phyloP scores from a whole-genome alignment of 2,329 filamentous ascomycete genomes.

The Geosmithia putterillii region DNA sequence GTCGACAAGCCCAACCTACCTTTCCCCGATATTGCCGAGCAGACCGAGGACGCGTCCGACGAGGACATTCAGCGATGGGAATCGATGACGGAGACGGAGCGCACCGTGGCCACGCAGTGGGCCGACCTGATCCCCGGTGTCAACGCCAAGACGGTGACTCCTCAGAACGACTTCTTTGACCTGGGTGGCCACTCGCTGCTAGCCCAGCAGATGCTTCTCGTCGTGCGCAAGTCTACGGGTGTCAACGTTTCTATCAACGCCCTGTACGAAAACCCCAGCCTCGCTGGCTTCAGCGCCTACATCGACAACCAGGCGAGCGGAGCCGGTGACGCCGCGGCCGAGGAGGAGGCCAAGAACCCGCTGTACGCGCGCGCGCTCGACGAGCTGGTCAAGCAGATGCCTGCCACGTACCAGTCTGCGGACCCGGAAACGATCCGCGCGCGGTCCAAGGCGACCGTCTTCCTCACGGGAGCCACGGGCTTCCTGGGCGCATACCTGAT shows the following conservation, averaged over 20 bases:
- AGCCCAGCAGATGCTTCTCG: slow-evolving; percentile 63
- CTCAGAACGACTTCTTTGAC: slow-evolving; percentile 20
- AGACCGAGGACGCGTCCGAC: slow-evolving; percentile 27
- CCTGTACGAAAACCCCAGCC: slow-evolving; percentile 16
- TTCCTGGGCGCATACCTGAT: slow-evolving; percentile 79
- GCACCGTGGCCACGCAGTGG: slow-evolving; percentile 49
- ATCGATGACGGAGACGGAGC: slow-evolving; percentile 17
- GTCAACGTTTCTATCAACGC: slow-evolving; percentile 17
- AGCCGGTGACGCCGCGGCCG: slow-evolving; percentile 23
- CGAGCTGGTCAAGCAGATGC: slow-evolving; percentile 36
- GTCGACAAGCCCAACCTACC: slow-evolving; percentile 67
- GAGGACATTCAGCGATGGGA: slow-evolving; percentile 40
- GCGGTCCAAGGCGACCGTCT: slow-evolving; percentile 40
- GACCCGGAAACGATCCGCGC: slow-evolving; percentile 19
- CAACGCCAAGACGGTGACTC: slow-evolving; percentile 50
- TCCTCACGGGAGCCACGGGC: slow-evolving; percentile 68
- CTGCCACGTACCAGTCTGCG: slow-evolving; percentile 19
- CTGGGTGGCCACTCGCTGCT: slow-evolving; percentile 32
- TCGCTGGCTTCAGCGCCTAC: slow-evolving; percentile 15
- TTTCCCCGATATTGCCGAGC: slow-evolving; percentile 63
- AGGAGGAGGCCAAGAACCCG: slow-evolving; percentile 5
- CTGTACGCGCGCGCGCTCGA: slow-evolving; percentile 38
- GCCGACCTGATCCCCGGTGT: slow-evolving; percentile 54
- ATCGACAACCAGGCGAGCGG: slow-evolving; percentile 15
- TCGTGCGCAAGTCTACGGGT: slow-evolving; percentile 19